Conservation (phyloP, 495 filamentous ascomycete genomes). For the Aspergillus haitiensis region DNA sequence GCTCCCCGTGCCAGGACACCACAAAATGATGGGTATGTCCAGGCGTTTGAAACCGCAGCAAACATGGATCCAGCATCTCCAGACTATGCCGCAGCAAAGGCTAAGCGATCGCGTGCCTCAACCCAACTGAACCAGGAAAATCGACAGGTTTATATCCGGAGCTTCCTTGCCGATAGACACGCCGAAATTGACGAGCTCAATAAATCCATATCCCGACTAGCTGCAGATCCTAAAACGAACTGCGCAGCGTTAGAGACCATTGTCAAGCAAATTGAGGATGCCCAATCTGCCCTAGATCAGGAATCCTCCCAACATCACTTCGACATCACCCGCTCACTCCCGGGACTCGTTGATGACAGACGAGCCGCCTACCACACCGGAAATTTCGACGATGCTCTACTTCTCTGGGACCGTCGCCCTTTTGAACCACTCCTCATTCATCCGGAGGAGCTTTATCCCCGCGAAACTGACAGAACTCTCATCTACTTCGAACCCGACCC, state of each 20-base stretch:
- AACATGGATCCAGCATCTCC: slow-evolving; percentile 1
- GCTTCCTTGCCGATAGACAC: slow-evolving; percentile 29
- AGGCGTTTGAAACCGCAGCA: slow-evolving; percentile 20
- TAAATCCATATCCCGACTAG: slow-evolving; percentile 33
- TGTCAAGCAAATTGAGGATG: slow-evolving; percentile 25
- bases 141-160: slow-evolving; percentile 27
- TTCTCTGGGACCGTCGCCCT: slow-evolving; percentile 64
- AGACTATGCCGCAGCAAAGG: slow-evolving; percentile 9
- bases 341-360: slow-evolving; percentile 26
- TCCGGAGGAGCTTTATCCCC: slow-evolving; percentile 58
- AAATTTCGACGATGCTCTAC: slow-evolving; percentile 43
- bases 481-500: slow-evolving; percentile 44
- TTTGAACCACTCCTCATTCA: slow-evolving; percentile 56
- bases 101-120: slow-evolving; percentile 14
- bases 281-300: slow-evolving; percentile 10
- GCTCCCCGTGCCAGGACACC: slow-evolving; percentile 21
- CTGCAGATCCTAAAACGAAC: slow-evolving; percentile 31
- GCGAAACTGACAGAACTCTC: slow-evolving; percentile 22
- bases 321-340: slow-evolving; percentile 23
- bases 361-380: slow-evolving; percentile 21
- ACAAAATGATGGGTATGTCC: slow-evolving; percentile 25
- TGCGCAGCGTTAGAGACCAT: slow-evolving; percentile 34
- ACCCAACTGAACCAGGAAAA: slow-evolving; percentile 39
- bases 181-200: slow-evolving; percentile 30
- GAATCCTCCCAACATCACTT: slow-evolving; percentile 26